Evolutionary conservation across 352 stramenopile species (phyloP).

Genomic region (Phytopythium helicoides): DNA sequence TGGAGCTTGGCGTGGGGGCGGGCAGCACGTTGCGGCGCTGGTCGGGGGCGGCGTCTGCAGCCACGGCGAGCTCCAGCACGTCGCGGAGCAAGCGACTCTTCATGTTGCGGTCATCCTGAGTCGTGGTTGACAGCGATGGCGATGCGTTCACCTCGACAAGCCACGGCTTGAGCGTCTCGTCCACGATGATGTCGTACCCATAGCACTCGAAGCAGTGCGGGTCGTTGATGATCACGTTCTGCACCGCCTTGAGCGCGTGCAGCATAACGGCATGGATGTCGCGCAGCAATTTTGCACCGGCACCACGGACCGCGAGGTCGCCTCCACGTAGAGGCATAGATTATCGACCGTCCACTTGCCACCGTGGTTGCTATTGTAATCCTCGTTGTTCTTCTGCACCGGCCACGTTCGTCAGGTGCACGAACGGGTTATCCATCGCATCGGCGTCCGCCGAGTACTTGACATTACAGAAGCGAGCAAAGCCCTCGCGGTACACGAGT

Average conservation of each 20-base stretch:
- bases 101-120: slow-evolving; percentile 73
- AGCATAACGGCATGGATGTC: slow-evolving; percentile 84
- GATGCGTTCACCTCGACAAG: slow-evolving; percentile 89
- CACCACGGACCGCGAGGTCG: slow-evolving; percentile 47
- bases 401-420: slow-evolving; percentile 89
- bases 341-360: slow-evolving; percentile 91
- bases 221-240: slow-evolving; percentile 94
- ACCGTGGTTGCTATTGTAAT: slow-evolving; percentile 90
- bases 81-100: slow-evolving; percentile 71
- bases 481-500: slow-evolving; percentile 84
- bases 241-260: slow-evolving; percentile 82
- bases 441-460: slow-evolving; percentile 82
- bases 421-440: slow-evolving; percentile 91
- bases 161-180: slow-evolving; percentile 91
- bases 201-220: slow-evolving; percentile 94
- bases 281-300: slow-evolving; percentile 57
- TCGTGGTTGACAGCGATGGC: slow-evolving; percentile 70
- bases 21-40: slow-evolving; percentile 36
- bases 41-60: slow-evolving; percentile 40
- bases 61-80: slow-evolving; percentile 63
- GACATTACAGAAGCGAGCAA: slow-evolving; percentile 92
- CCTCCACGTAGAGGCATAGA: slow-evolving; percentile 82
- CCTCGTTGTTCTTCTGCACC: slow-evolving; percentile 90
- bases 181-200: slow-evolving; percentile 94
- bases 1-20: slow-evolving; percentile 43